These are phyloP conservation scores for Populus hybrid DNA, from an alignment of 441 rosid genomes.

Conservation along the genomic window DNA sequence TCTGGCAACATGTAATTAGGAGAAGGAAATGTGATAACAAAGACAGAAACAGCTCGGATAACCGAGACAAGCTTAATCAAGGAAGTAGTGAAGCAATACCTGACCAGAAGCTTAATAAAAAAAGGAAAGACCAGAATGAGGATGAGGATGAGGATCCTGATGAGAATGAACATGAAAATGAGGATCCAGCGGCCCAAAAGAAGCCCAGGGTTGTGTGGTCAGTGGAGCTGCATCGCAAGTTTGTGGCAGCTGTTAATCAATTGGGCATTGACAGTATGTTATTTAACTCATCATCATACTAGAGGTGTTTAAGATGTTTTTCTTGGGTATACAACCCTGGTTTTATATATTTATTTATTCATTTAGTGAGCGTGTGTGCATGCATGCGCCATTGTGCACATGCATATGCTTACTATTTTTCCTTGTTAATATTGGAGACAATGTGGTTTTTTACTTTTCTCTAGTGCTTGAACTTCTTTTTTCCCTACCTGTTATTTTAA, in stretches of 20 bases:
- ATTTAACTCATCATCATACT: conserved; percentile 17
- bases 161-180: conserved; percentile 64
- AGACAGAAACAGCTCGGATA: conserved; percentile 37
- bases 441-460: background rate
- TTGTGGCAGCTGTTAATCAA: conserved; percentile 86
- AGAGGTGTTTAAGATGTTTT: conserved; percentile 3
- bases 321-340: background rate
- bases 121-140: conserved; percentile 66
- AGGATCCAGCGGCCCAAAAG: conserved; percentile 66
- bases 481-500: conserved; percentile 2
- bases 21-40: conserved; percentile 49
- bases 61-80: conserved; percentile 26
- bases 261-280: conserved; percentile 85
- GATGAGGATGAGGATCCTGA: conserved; percentile 76
- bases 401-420: background rate
- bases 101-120: conserved; percentile 45
- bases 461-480: background rate
- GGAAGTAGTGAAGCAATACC: conserved; percentile 37
- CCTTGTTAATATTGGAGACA: background rate
- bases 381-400: background rate
- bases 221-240: conserved; percentile 80
- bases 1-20: conserved; percentile 95
- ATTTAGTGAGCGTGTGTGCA: background rate
- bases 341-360: background rate
- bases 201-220: conserved; percentile 98